Evolutionary conservation across 768 basidiomycete genomes (phyloP).

Genomic region (Psilocybe sp.): DNA sequence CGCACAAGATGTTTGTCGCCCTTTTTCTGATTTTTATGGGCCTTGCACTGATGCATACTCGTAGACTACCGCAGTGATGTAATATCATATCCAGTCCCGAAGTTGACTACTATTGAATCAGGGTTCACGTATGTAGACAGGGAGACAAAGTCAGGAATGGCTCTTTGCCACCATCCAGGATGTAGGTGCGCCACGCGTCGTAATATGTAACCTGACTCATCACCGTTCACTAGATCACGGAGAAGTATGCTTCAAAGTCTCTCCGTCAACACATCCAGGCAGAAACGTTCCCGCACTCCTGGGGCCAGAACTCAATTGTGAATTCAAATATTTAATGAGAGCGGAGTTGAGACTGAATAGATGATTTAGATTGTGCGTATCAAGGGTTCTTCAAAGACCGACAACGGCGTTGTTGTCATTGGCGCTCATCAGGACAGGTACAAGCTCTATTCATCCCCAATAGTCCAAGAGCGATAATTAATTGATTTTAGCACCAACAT

Average conservation of each 20-base stretch:
- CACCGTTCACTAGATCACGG: conserved; percentile 50
- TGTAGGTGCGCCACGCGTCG: conserved; percentile 32
- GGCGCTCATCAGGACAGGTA: conserved; percentile 85
- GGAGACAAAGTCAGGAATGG: conserved; percentile 77
- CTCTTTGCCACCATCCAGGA: conserved; percentile 63
- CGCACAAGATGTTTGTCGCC: conserved; percentile 61
- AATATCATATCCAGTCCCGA: conserved; percentile 16
- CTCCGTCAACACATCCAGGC: conserved; percentile 59
- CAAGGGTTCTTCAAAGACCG: conserved; percentile 61
- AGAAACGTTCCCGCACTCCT: conserved; percentile 72
- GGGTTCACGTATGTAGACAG: conserved; percentile 44
- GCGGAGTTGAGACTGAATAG: too few species aligned
- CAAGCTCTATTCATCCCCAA: not conserved
- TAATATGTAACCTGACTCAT: conserved; percentile 4
- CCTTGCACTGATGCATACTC: conserved; percentile 7
- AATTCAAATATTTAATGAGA: conserved; percentile 15
- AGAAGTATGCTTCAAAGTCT: conserved; percentile 52
- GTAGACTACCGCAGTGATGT: conserved; percentile 62
- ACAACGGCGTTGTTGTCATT: conserved; percentile 66
- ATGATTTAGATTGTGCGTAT: conserved; percentile 64
- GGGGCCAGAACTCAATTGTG: conserved; percentile 84
- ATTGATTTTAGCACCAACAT: conserved; percentile 53
- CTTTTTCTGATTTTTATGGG: conserved; percentile 1
- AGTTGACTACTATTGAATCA: conserved; percentile 15
- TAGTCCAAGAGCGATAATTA: not conserved